These are phyloP conservation scores for Chenopodium album DNA, from an alignment of 148 eudicot species.

Conservation along the genomic window DNA sequence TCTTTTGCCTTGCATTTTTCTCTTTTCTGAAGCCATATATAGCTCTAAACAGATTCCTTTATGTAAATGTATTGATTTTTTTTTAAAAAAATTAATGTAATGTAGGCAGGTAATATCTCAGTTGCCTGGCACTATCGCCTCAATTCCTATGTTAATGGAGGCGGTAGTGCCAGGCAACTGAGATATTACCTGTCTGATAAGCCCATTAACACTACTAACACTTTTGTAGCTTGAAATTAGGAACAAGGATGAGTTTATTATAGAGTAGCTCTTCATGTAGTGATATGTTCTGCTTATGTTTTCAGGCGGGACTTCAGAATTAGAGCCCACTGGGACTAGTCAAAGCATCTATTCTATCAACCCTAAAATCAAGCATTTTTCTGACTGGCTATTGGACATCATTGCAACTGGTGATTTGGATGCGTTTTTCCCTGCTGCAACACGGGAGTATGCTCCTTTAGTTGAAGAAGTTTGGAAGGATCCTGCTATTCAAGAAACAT, in stretches of 20 bases:
- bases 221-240: background rate
- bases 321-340: constrained; percentile 37
- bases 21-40: background rate
- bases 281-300: constrained; percentile 16
- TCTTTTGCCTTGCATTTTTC: background rate
- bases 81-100: background rate
- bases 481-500: constrained; percentile 91
- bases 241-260: background rate
- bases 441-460: constrained; percentile 94
- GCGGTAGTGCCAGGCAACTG: too few species aligned
- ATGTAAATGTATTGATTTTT: too few species aligned
- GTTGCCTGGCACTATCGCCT: background rate
- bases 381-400: constrained; percentile 95
- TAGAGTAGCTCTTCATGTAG: background rate
- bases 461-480: constrained; percentile 99
- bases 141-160: too few species aligned
- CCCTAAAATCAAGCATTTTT: constrained; percentile 90
- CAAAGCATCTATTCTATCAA: constrained; percentile 69
- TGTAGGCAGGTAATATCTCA: background rate
- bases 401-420: constrained; percentile 98
- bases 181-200: too few species aligned
- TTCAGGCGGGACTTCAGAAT: constrained; percentile 42
- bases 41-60: background rate
- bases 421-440: constrained; percentile 96
- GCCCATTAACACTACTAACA: background rate